These are phyloP conservation scores for Verticillium nubilum DNA, from an alignment of 2,329 filamentous ascomycete species.

Conservation along the genomic window DNA sequence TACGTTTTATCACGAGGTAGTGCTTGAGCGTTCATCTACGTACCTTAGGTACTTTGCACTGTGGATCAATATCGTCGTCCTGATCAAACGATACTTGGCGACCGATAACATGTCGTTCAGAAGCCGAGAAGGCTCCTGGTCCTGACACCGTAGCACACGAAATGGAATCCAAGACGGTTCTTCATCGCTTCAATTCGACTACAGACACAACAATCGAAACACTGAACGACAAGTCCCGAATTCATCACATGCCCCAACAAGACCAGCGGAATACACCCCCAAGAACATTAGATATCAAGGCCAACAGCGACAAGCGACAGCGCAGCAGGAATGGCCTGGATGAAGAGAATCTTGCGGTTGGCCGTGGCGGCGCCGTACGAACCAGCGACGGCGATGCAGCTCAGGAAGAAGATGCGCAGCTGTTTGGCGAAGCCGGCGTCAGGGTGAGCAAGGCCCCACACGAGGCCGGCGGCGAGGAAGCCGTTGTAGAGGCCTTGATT, in stretches of 20 bases:
- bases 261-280: background rate
- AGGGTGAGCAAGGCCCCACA: slow-evolving; percentile 42
- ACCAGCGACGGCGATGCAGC: slow-evolving; percentile 38
- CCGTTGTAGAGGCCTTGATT: slow-evolving; percentile 51
- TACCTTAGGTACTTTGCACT: too few species aligned
- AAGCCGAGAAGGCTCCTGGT: too few species aligned
- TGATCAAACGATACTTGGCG: too few species aligned
- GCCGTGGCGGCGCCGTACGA: slow-evolving; percentile 37
- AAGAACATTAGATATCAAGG: slow-evolving; percentile 12
- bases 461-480: slow-evolving; percentile 42
- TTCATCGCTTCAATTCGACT: too few species aligned
- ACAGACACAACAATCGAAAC: too few species aligned
- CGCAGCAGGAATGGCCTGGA: slow-evolving; percentile 34
- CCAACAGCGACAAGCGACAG: slow-evolving; percentile 23
- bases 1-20: too few species aligned
- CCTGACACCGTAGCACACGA: too few species aligned
- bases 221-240: too few species aligned
- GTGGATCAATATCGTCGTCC: too few species aligned
- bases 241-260: background rate
- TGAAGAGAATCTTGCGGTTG: slow-evolving; percentile 32
- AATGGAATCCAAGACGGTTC: too few species aligned
- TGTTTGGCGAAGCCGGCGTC: slow-evolving; percentile 32
- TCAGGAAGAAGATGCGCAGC: slow-evolving; percentile 41
- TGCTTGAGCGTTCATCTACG: too few species aligned
- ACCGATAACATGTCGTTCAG: too few species aligned